These are phyloP conservation scores for Pyricularia sp. DNA, from an alignment of 2,329 filamentous ascomycete species.

Conservation along the genomic window DNA sequence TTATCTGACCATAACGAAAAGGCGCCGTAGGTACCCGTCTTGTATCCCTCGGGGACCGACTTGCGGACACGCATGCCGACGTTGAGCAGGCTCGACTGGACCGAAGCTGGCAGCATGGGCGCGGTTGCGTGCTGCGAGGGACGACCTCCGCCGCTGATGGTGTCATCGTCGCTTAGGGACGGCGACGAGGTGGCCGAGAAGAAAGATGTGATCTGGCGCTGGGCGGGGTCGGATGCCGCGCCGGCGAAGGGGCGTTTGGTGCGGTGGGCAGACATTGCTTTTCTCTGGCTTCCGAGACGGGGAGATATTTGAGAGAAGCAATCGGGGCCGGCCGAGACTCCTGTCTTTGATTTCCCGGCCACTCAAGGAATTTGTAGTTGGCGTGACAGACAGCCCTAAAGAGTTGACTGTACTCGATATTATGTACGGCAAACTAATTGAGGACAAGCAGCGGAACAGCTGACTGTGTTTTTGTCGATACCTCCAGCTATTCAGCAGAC, in stretches of 20 bases:
- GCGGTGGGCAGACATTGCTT: conserved; percentile 40
- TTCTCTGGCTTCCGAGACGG: neutral
- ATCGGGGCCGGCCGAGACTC: neutral
- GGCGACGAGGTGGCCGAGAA: conserved; percentile 27
- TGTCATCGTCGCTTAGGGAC: conserved; percentile 8
- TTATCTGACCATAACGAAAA: conserved; percentile 43
- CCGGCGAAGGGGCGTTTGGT: conserved; percentile 55
- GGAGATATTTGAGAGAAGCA: neutral
- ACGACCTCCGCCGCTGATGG: conserved; percentile 5
- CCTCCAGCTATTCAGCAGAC: neutral
- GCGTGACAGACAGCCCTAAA: neutral
- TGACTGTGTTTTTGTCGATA: neutral
- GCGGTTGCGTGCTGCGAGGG: neutral
- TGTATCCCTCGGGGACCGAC: conserved; percentile 88
- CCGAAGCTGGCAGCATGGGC: conserved; percentile 45
- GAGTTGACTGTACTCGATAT: neutral
- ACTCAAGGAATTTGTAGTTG: neutral
- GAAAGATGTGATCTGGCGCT: conserved; percentile 57
- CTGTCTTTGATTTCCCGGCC: neutral
- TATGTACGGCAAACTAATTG: neutral
- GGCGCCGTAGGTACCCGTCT: conserved; percentile 50
- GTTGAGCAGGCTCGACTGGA: conserved; percentile 77
- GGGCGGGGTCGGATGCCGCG: conserved; percentile 45
- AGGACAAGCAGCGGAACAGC: neutral
- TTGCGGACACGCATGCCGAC: conserved; percentile 95